Conservation (phyloP, 2,329 filamentous ascomycete species). For the Diaporthe citri region DNA sequence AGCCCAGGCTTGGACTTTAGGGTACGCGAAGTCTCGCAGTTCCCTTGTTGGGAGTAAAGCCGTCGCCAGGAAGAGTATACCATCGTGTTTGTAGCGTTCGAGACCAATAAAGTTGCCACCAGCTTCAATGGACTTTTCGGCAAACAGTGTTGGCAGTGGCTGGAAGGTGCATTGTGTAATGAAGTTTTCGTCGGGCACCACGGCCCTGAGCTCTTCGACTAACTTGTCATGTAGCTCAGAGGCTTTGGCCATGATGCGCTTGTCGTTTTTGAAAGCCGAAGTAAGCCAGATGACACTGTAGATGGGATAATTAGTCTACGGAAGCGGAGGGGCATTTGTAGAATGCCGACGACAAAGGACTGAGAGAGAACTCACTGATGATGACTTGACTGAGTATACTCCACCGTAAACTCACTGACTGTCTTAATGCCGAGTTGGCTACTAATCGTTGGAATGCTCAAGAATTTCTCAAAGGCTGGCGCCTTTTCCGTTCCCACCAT, state of each 20-base stretch:
- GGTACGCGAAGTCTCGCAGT: conserved; percentile 41
- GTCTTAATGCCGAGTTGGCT: conserved; percentile 7
- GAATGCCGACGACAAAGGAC: no score
- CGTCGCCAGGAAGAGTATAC: conserved; percentile 41
- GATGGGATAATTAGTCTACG: neutral
- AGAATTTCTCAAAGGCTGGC: conserved; percentile 2
- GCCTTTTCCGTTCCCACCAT: conserved; percentile 7
- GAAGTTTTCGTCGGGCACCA: conserved; percentile 43
- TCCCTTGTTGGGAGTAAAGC: conserved; percentile 41
- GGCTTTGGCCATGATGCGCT: conserved; percentile 50
- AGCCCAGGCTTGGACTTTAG: conserved; percentile 40
- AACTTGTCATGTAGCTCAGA: conserved; percentile 49
- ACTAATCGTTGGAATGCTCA: neutral
- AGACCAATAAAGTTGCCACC: conserved; percentile 46
- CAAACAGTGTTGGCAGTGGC: conserved; percentile 41
- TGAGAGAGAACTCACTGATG: neutral
- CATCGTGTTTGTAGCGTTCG: conserved; percentile 40
- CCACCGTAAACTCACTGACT: conserved; percentile 13
- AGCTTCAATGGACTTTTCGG: neutral
- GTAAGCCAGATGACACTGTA: conserved; percentile 54
- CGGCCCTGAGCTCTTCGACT: conserved; percentile 40
- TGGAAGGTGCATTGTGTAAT: conserved; percentile 45
- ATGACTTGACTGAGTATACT: conserved; percentile 20
- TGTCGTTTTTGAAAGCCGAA: conserved; percentile 52
- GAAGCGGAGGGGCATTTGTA: neutral